Evolutionary conservation across 352 stramenopile species (phyloP).

Genomic region (Phytophthora melonis): DNA sequence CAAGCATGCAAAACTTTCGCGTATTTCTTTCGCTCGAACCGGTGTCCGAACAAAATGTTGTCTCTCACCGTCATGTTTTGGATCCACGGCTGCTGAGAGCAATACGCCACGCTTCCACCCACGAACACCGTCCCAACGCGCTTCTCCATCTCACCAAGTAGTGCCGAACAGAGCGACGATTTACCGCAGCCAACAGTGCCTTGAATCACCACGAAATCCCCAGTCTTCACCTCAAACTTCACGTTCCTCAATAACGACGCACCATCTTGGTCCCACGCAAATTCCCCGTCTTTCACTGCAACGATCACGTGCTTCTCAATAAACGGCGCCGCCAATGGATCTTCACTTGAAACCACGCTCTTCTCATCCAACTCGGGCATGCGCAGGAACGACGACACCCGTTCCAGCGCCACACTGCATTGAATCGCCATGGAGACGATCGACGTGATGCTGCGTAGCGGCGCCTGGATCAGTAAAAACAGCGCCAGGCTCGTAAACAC

Average conservation of each 20-base stretch:
- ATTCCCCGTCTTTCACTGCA: slow-evolving; percentile 36
- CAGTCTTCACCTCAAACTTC: slow-evolving; percentile 44
- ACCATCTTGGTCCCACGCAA: slow-evolving; percentile 36
- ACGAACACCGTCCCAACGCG: slow-evolving; percentile 48
- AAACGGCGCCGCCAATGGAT: slow-evolving; percentile 32
- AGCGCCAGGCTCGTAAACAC: slow-evolving; percentile 63
- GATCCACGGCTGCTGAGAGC: slow-evolving; percentile 94
- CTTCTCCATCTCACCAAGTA: slow-evolving; percentile 85
- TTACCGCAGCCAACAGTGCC: slow-evolving; percentile 59
- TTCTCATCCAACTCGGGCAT: slow-evolving; percentile 26
- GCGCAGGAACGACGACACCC: slow-evolving; percentile 40
- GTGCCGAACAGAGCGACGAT: slow-evolving; percentile 50
- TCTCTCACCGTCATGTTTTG: slow-evolving; percentile 94
- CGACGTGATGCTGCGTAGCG: slow-evolving; percentile 40
- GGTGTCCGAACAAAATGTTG: slow-evolving; percentile 95
- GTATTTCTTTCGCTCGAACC: slow-evolving; percentile 62
- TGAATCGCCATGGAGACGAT: slow-evolving; percentile 42
- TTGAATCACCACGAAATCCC: slow-evolving; percentile 59
- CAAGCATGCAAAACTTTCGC: slow-evolving; percentile 79
- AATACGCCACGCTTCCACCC: slow-evolving; percentile 65
- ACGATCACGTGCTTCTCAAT: slow-evolving; percentile 43
- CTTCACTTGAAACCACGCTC: slow-evolving; percentile 45
- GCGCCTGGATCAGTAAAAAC: slow-evolving; percentile 50
- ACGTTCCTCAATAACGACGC: slow-evolving; percentile 36
- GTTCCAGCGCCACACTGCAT: slow-evolving; percentile 40